Evolutionary conservation across 2,329 filamentous ascomycete species (phyloP), one percentile per base, ranked within the genome.

Genomic region (Cordyceps javanica): DNA sequence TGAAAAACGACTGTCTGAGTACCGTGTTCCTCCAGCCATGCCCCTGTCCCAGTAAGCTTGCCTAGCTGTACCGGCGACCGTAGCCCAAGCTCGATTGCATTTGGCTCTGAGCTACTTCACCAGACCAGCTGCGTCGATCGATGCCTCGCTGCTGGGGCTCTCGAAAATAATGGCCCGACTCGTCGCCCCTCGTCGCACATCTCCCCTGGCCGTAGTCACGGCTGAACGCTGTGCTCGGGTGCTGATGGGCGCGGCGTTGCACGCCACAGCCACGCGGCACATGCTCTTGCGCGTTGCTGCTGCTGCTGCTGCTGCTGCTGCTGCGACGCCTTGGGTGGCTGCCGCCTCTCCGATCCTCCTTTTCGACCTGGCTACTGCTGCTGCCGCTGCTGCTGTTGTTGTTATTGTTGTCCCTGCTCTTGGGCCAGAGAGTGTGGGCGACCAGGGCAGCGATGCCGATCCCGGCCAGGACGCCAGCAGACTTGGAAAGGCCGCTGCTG

Each of bases 381-480:
- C 25, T 16, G 19, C 11, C 9, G 30, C 42, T 19, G 53, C 32
- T 39, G 34, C n/a, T n/a, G 25, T n/a, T 5, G 16, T 16, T 14
- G 26, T n/a, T 25, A 13, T 34, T 16, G 19, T 9, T 7, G 30
- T 32, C 26, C 42, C 32, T 39, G 34, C 65, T 64, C 60, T 70
- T 71, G 30, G 69, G 69, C 70, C 71, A 73, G 61, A 70, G 62
- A 55, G 69, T 70, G 61, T 69, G 69, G 39, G 69, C 68, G 38
- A 70, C 61, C 42, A 72, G 62, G 11, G 70, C 66, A 25, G 69
- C 70, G 32, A 72, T 64, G 32, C 70, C 71, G 16, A 73, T 66
- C 30, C 69, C 68, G 10, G 70, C 70, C 30, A 73, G 60, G 25
- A 73, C 62, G 11, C 68, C 61, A 14, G 69, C 66, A 0, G 70